Conservation (phyloP, 352 stramenopile genomes). For the Globisporangium cylindrosporum region DNA sequence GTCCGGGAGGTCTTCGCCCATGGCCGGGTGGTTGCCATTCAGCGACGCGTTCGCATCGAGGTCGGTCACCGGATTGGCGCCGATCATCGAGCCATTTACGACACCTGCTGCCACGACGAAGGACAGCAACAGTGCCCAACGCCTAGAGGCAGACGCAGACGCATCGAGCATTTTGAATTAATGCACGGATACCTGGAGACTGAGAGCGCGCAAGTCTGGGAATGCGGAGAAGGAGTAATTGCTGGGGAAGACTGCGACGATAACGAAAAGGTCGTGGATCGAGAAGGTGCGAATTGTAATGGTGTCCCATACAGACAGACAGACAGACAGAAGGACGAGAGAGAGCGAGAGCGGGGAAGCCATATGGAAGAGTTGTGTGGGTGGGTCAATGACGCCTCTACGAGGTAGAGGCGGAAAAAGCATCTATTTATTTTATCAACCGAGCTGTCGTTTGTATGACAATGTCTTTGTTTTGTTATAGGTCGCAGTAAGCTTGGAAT, state of each 20-base stretch:
- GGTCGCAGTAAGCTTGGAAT: too few species aligned
- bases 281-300: neutral
- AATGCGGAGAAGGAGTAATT: neutral
- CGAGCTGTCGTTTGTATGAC: too few species aligned
- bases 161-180: neutral
- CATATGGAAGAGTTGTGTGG: too few species aligned
- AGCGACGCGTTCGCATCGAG: conserved; percentile 6
- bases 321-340: too few species aligned
- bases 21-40: conserved; percentile 6
- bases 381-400: too few species aligned
- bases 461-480: too few species aligned
- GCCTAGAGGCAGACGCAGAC: neutral
- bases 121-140: neutral
- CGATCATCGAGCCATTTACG: conserved; percentile 34
- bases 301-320: neutral
- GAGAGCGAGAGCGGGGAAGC: too few species aligned
- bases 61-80: conserved; percentile 4
- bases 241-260: neutral
- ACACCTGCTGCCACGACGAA: neutral
- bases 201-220: neutral
- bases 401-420: too few species aligned
- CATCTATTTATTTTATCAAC: too few species aligned
- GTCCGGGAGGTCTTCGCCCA: conserved; percentile 5
- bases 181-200: neutral
- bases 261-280: neutral